Conservation (phyloP, 2,329 filamentous ascomycete species). For the Metarhizium humberi region DNA sequence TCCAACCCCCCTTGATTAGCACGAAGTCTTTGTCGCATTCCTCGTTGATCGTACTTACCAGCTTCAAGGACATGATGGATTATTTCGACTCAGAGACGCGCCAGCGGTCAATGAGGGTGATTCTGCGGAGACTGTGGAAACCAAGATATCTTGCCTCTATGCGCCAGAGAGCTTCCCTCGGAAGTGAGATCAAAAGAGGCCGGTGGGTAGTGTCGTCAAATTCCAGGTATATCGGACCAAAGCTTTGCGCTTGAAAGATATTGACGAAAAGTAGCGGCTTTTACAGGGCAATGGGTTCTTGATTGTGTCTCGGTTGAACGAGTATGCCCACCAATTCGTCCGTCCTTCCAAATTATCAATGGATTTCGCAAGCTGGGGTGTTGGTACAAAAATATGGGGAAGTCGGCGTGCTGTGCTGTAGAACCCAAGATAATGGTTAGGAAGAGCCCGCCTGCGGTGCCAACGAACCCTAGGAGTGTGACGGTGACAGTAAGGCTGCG, state of each 20-base stretch:
- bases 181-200: not conserved
- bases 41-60: conserved; percentile 32
- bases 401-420: not conserved
- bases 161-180: no score
- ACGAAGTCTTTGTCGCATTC: not conserved
- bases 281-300: no score
- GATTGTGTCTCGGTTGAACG: not conserved
- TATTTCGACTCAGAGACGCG: not conserved
- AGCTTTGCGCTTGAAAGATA: not conserved
- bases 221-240: not conserved
- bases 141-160: not conserved
- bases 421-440: not conserved
- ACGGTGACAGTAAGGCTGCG: not conserved
- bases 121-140: not conserved
- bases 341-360: not conserved
- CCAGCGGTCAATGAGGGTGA: conserved; percentile 2
- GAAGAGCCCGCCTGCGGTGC: not conserved
- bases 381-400: not conserved
- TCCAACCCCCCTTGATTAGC: not conserved
- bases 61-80: conserved; percentile 47
- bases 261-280: not conserved
- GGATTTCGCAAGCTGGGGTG: not conserved
- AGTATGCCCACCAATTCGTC: not conserved
- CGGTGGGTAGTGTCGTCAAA: not conserved
- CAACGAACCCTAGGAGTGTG: not conserved